Base-by-base conservation (phyloP, 768 basidiomycete species). In the Mycena rebaudengoi region DNA sequence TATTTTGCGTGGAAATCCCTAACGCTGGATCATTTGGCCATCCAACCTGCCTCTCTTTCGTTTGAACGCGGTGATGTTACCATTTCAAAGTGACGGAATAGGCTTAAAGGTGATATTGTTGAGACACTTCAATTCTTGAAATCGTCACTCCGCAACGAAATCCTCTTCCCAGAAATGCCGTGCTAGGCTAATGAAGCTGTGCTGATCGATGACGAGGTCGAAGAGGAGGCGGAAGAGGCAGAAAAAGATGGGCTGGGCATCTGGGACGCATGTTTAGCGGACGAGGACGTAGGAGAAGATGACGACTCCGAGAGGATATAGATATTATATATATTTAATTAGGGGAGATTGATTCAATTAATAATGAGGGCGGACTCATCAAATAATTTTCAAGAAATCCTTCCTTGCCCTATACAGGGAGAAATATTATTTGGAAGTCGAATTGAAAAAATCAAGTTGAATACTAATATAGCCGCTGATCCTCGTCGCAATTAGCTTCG, bases 81-180 rank as follows among this genome's bases (percentile, higher is more conserved):
- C 16, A 35, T 56, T 29, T 55, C 53, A n/a, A 55, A 55, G 23
- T 26, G 50, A 5, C 64, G 18, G 18, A 55, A 41, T 30, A 37
- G 52, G 4, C 39, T 54, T 11, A 54, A 54, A 43, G 52, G 52
- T 43, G 52, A 54, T 26, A 43, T 54, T n/a, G 52, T 54, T 37
- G 52, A 54, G 29, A 40, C 52, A 5, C 39, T 54, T 16, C 52
- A 54, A 43, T 54, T 40, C 28, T 14, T 43, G 52, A 54, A 54
- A 28, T 54, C 39, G 12, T 16, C 25, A 7, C 16, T 54, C 12
- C 52, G 37, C 20, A 18, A 30, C 18, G 39, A 54, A 18, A 26
- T 54, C 12, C 26, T 54, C 7, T 54, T 54, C 40, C 37, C 30
- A 10, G 48, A 50, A 13, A 4, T 8, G 5, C 48, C 48, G 2